Evolutionary conservation across 2,329 filamentous ascomycete species (phyloP), one percentile per base, ranked within the genome.

Genomic region (Didymella pomorum): DNA sequence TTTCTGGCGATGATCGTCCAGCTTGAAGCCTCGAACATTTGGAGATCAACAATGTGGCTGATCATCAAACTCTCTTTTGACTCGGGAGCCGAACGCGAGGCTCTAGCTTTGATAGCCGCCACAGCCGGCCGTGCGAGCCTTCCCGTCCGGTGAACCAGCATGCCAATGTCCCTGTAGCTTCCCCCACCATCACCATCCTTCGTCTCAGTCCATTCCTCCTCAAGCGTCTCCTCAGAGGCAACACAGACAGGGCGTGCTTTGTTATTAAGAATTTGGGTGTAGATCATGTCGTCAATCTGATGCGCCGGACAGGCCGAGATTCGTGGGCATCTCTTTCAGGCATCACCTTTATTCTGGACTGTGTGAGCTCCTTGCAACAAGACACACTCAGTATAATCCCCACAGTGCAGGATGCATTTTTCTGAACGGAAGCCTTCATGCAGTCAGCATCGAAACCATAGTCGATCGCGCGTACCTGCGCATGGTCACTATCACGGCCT

Each of bases 11-110:
- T 18, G 43, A 49, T 47, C 54, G 11, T 23, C 23, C 23, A 37
- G 10, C 16, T 31, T 14, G 18, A 31, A 53, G 39, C 25, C 20
- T 50, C 45, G 31, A 50, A 31, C 50, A n/a, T 12, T 29, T 23
- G 37, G 20, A 41, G 39, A 53, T 53, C 37, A 44, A 29, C 44
- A 39, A n/a, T 41, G 45, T 41, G 39, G 49, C 44, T 53, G 49
- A 23, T 31, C 31, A 42, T 41, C 31, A 58, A 53, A 53, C 56
- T 16, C 52, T 53, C 49, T 21, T 31, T 33, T 58, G 45, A 49
- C 49, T 50, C 39, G 33, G 14, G 28, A 16, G 25, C 33, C 25
- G 51, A 54, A 54, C 46, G 25, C 25, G 8, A 35, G 33, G 45
- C 45, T 42, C 33, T 51, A 50, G 39, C 46, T 53, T 58, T n/a